phyloP scores from a whole-genome alignment of 306 rosid species.

The Carpinus viminea region DNA sequence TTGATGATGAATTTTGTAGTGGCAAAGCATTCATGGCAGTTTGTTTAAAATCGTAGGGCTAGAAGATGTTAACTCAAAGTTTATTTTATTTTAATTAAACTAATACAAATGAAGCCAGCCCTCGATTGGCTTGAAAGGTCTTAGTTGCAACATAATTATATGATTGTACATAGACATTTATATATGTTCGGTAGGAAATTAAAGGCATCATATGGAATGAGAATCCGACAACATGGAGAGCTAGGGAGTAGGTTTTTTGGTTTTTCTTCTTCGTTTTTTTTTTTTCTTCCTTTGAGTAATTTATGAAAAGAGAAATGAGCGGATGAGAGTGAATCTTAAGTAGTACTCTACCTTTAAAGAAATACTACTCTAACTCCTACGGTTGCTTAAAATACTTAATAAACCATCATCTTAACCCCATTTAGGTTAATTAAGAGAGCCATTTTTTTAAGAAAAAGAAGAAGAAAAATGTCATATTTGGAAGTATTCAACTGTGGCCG shows the following conservation, averaged over 20 bases:
- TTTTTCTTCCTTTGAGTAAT: not conserved
- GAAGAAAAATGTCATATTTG: too few relatives aligned
- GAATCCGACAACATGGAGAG: not conserved
- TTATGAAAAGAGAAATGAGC: too few relatives aligned
- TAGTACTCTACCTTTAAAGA: not conserved
- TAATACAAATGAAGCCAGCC: not conserved
- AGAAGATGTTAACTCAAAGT: too few relatives aligned
- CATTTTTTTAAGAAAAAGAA: too few relatives aligned
- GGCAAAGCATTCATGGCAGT: not conserved
- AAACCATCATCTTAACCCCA: not conserved
- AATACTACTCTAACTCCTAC: not conserved
- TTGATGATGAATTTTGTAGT: not conserved
- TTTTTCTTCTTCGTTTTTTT: not conserved
- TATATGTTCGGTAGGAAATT: slow-evolving; percentile 16
- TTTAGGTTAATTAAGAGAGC: not conserved
- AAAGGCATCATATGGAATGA: not conserved
- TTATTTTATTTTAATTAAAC: not conserved
- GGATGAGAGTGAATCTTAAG: not conserved
- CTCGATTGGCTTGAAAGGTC: not conserved
- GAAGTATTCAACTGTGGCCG: too few relatives aligned
- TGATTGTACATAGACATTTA: not conserved
- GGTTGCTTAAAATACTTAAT: too few relatives aligned
- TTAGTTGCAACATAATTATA: not conserved
- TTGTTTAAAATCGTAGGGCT: too few relatives aligned
- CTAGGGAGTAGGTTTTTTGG: not conserved